Percentiles rank a stretch among this genome's conserved stretches.
Evolutionary conservation across 345 rosid species (phyloP).

Genomic region (Erodium maritimum): DNA sequence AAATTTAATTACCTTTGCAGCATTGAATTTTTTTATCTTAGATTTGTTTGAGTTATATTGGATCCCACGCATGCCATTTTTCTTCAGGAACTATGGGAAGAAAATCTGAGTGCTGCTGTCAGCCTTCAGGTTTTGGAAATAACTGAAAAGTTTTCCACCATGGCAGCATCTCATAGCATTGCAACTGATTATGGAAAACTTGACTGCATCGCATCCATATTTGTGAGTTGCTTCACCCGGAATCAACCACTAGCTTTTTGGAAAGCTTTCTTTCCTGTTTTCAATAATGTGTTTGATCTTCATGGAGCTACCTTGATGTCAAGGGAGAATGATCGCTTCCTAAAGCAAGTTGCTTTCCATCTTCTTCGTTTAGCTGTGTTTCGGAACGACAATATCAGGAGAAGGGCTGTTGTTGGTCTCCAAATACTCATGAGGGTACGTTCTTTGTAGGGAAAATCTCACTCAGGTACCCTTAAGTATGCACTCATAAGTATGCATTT

Average conservation of each 20-base stretch:
- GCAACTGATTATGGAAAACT: constrained; percentile 97
- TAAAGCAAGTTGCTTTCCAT: constrained; percentile 94
- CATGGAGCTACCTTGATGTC: constrained; percentile 96
- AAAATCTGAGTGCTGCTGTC: constrained; percentile 92
- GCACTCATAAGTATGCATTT: constrained; percentile 12
- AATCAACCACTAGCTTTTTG: constrained; percentile 89
- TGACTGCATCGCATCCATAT: constrained; percentile 80
- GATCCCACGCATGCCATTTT: constrained; percentile 10
- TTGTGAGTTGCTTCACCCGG: constrained; percentile 80
- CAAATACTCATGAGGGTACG: constrained; percentile 88
- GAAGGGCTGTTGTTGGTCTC: constrained; percentile 88
- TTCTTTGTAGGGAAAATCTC: too few relatives aligned
- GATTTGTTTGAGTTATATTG: too few relatives aligned
- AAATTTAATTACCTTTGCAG: too few relatives aligned
- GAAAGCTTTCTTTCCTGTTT: constrained; percentile 79
- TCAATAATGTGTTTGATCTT: constrained; percentile 65
- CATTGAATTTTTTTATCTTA: too few relatives aligned
- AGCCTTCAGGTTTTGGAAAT: constrained; percentile 97
- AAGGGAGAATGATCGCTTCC: constrained; percentile 97
- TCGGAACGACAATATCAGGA: constrained; percentile 85
- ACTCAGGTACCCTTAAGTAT: too few relatives aligned
- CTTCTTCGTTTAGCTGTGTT: constrained; percentile 94
- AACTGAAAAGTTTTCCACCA: constrained; percentile 66
- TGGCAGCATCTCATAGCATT: constrained; percentile 83
- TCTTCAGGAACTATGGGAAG: constrained; percentile 98